Conservation (phyloP, 2,329 filamentous ascomycete species). For the Penicillium sp. region DNA sequence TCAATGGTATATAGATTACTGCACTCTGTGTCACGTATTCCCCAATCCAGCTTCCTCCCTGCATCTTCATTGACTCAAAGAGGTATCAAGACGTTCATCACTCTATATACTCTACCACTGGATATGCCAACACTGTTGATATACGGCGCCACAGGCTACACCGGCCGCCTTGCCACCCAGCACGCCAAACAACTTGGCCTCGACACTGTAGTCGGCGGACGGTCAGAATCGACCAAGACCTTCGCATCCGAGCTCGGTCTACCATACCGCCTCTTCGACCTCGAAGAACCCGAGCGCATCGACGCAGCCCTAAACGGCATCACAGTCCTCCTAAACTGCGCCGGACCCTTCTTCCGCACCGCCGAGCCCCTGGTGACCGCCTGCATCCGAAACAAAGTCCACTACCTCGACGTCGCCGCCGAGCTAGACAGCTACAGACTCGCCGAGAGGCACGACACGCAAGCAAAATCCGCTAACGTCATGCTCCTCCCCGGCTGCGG, state of each 20-base stretch:
- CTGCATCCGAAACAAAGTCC: too few species aligned
- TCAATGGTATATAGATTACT: not conserved
- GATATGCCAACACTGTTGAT: not conserved
- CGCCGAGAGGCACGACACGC: too few species aligned
- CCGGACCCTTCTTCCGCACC: too few species aligned
- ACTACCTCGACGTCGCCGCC: too few species aligned
- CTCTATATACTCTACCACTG: not conserved
- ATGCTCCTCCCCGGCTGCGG: too few species aligned
- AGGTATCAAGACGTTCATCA: too few species aligned
- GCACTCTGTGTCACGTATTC: not conserved
- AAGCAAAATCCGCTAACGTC: too few species aligned
- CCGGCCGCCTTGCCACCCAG: not conserved
- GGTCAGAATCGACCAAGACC: not conserved
- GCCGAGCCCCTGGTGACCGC: too few species aligned
- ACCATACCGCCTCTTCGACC: not conserved
- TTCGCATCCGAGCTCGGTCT: not conserved
- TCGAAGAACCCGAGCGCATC: not conserved
- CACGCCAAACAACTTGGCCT: not conserved
- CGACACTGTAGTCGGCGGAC: not conserved
- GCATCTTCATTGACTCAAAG: not conserved
- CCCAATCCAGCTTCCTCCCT: not conserved
- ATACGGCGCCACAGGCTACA: not conserved
- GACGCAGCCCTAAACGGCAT: too few species aligned
- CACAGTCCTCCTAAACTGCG: too few species aligned
- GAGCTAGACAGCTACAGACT: too few species aligned